These are phyloP conservation scores for Solanum gracilifrons DNA, from an alignment of 257 asterid species.

Conservation along the genomic window DNA sequence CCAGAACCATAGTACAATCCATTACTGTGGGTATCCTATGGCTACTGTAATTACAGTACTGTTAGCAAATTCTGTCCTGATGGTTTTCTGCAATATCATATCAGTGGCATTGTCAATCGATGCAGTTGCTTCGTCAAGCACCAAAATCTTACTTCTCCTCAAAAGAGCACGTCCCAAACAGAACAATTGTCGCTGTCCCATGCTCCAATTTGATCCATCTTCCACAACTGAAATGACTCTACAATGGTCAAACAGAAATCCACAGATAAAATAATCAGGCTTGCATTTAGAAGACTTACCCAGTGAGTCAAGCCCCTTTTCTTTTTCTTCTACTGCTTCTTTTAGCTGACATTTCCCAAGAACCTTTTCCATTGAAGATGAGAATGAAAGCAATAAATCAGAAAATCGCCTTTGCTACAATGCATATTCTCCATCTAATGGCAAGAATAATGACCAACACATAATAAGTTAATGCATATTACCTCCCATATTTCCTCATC, in stretches of 20 bases:
- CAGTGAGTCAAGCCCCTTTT: slow-evolving; percentile 51
- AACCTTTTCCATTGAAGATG: too few relatives aligned
- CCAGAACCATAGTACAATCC: slow-evolving; percentile 91
- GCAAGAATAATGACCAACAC: too few relatives aligned
- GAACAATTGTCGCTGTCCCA: slow-evolving; percentile 86
- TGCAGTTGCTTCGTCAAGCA: slow-evolving; percentile 97
- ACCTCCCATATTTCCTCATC: slow-evolving; percentile 93
- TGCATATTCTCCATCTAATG: too few relatives aligned
- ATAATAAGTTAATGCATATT: background rate
- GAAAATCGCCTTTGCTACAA: too few relatives aligned
- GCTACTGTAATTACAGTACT: slow-evolving; percentile 93
- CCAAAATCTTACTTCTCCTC: slow-evolving; percentile 67
- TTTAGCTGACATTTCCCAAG: slow-evolving; percentile 80
- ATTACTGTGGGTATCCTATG: slow-evolving; percentile 92
- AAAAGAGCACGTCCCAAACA: slow-evolving; percentile 83
- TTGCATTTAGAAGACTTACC: slow-evolving; percentile 31
- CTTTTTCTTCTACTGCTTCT: slow-evolving; percentile 78
- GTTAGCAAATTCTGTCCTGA: slow-evolving; percentile 62
- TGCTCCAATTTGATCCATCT: slow-evolving; percentile 98
- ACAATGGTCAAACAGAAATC: background rate
- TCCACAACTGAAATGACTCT: slow-evolving; percentile 51
- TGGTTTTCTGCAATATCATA: slow-evolving; percentile 74
- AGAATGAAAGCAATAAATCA: too few relatives aligned
- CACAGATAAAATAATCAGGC: background rate
- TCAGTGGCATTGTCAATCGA: slow-evolving; percentile 89